A percentile compares a stretch with the other conserved stretches of the same genome.
Conservation (phyloP, 768 basidiomycete genomes). For the Termitomyces sp. region DNA sequence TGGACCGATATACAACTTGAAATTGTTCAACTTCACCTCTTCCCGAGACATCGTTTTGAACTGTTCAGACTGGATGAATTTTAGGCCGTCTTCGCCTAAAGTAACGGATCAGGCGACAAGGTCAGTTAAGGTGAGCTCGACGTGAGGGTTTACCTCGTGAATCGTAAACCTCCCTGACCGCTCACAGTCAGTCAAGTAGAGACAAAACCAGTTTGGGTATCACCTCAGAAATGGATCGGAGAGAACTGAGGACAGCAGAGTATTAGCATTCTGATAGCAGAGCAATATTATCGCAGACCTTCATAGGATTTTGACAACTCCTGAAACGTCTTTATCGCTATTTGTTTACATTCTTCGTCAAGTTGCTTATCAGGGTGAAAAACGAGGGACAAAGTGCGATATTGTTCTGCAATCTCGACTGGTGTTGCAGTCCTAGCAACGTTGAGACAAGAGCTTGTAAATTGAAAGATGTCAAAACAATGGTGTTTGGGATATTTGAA, state of each 20-base stretch:
- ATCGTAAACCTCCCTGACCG: conserved; percentile 68
- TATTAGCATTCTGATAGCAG: neutral
- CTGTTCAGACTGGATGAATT: conserved; percentile 40
- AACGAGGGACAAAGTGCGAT: conserved; percentile 65
- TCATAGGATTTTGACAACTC: conserved; percentile 84
- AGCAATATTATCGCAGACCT: conserved; percentile 37
- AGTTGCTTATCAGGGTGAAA: conserved; percentile 87
- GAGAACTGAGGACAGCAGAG: conserved; percentile 40
- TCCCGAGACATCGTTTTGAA: conserved; percentile 40
- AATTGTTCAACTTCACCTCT: conserved; percentile 34
- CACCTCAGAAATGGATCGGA: conserved; percentile 71
- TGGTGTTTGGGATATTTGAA: neutral
- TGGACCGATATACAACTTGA: too few species aligned
- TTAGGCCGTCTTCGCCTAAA: conserved; percentile 32
- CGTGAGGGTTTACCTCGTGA: conserved; percentile 43
- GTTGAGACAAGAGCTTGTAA: conserved; percentile 62
- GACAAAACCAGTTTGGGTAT: conserved; percentile 2
- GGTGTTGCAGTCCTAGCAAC: conserved; percentile 59
- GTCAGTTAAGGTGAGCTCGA: neutral
- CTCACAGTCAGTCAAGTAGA: conserved; percentile 1
- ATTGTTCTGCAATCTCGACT: conserved; percentile 70
- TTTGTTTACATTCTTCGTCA: conserved; percentile 47
- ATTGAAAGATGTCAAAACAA: neutral
- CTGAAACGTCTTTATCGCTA: conserved; percentile 65
- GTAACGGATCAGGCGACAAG: neutral